A percentile compares a stretch with the other conserved stretches of the same genome.
Conservation (phyloP, 2,329 filamentous ascomycete genomes). For the Aspergillus costaricaensis region DNA sequence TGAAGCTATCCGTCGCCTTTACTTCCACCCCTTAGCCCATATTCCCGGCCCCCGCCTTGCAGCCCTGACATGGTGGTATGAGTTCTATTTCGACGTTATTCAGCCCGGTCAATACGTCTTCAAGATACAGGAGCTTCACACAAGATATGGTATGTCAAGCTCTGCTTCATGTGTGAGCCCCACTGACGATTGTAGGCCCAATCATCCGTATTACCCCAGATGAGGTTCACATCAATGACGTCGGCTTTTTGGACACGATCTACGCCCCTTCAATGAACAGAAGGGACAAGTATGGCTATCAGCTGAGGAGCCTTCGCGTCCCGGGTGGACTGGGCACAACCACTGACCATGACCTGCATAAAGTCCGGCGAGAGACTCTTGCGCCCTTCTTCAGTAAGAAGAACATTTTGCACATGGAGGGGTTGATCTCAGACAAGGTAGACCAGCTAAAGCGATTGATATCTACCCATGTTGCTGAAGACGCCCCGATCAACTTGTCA, state of each 20-base stretch:
- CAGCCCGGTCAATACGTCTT: conserved; percentile 33
- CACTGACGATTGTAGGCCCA: conserved; percentile 30
- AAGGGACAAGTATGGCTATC: conserved; percentile 30
- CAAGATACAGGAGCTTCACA: conserved; percentile 37
- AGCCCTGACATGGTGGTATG: conserved; percentile 11
- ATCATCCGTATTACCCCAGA: conserved; percentile 42
- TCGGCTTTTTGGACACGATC: conserved; percentile 31
- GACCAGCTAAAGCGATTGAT: conserved; percentile 16
- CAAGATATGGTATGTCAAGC: conserved; percentile 35
- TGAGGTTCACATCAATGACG: conserved; percentile 42
- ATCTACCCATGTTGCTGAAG: not conserved
- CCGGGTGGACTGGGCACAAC: conserved; percentile 31
- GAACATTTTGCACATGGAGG: conserved; percentile 29
- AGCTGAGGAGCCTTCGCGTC: conserved; percentile 26
- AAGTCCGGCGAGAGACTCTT: conserved; percentile 31
- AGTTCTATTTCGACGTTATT: conserved; percentile 21
- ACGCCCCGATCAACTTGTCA: conserved; percentile 24
- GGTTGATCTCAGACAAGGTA: conserved; percentile 29
- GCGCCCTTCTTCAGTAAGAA: conserved; percentile 35
- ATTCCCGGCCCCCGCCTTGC: conserved; percentile 18
- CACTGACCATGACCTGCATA: conserved; percentile 31
- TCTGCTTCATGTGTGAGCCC: conserved; percentile 1
- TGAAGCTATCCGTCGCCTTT: conserved; percentile 6
- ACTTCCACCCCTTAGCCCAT: conserved; percentile 5
- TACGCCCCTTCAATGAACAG: conserved; percentile 27